Evolutionary conservation across 495 filamentous ascomycete species (phyloP), one percentile per base, ranked within the genome.

Genomic region (Tirmania nivea): DNA sequence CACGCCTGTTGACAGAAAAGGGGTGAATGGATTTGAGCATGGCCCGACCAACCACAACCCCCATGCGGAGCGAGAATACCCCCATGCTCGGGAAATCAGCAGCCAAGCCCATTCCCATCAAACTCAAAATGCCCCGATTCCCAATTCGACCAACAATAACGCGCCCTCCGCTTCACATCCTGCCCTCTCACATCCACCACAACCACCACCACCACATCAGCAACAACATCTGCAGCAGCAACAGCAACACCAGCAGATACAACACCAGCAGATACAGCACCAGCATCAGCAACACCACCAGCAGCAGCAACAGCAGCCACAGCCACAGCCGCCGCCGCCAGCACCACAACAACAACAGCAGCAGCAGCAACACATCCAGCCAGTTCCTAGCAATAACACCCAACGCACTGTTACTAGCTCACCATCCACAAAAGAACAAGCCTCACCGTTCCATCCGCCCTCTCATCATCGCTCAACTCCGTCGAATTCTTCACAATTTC

Each of bases 401-500:
- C 60, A 58, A 42, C 52, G 57, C 34, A 51, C 55, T 42, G n/a
- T 50, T 54, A 47, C 57, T 54, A 10, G 34, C 55, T 12, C 57
- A 55, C 34, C 52, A 58, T 54, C 60, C 55, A 4, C 55, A 59
- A 31, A 62, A 39, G 31, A 55, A 47, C 45, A 62, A 59, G 21
- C 59, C 35, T 56, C 57, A 53, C 58, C 58, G 10, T 54, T 57
- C 35, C 55, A 52, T 25, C 60, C 59, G 17, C 59, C 59, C 11
- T 49, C 35, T 7, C 50, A 45, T 17, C 34, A 37, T 17, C 42
- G 57, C 35, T 49, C 53, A 55, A 50, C 56, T 17, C 56, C 52
- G 34, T 56, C 55, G 14, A 58, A 50, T 19, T 50, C 59, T 19
- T 52, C 59, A 14, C 56, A 59, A 0, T 54, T 54, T 11, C 54